A percentile compares a stretch with the other conserved stretches of the same genome.
Evolutionary conservation across 1,139 yeast species (phyloP).

Genomic region (Taphrina pruni): DNA sequence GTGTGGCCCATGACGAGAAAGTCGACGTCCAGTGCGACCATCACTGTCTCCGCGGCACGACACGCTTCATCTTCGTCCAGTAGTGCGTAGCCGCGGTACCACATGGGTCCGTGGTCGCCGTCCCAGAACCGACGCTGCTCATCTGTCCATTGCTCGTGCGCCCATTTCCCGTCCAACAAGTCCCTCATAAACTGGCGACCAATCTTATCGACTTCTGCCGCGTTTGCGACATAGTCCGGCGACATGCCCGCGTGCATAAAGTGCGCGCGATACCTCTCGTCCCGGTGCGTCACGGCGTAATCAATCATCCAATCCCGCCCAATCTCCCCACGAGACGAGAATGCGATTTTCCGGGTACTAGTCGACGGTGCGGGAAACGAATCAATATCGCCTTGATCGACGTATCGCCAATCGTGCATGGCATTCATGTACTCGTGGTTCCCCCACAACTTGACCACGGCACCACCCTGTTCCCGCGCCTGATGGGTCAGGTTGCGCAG

Average conservation of each 20-base stretch:
- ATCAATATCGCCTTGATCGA: conserved; percentile 30
- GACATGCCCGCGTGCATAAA: conserved; percentile 43
- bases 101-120: conserved; percentile 41
- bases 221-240: conserved; percentile 20
- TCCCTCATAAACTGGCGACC: conserved; percentile 29
- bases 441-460: conserved; percentile 39
- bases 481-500: conserved; percentile 30
- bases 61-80: conserved; percentile 37
- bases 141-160: conserved; percentile 18
- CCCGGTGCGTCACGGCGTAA: conserved; percentile 37
- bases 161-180: conserved; percentile 18
- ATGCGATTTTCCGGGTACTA: conserved; percentile 18
- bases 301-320: conserved; percentile 34
- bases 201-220: background rate
- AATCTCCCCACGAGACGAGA: conserved; percentile 29
- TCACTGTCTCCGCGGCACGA: conserved; percentile 27
- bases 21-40: conserved; percentile 30
- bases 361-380: conserved; percentile 33
- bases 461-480: conserved; percentile 36
- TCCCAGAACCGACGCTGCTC: conserved; percentile 33
- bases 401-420: conserved; percentile 43
- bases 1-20: conserved; percentile 42
- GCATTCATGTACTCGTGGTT: conserved; percentile 44
- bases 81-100: conserved; percentile 42
- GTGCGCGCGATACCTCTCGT: conserved; percentile 33